A percentile compares a stretch with the other conserved stretches of the same genome.
Evolutionary conservation across 2,329 filamentous ascomycete species (phyloP).

Genomic region (Fusarium sp.): DNA sequence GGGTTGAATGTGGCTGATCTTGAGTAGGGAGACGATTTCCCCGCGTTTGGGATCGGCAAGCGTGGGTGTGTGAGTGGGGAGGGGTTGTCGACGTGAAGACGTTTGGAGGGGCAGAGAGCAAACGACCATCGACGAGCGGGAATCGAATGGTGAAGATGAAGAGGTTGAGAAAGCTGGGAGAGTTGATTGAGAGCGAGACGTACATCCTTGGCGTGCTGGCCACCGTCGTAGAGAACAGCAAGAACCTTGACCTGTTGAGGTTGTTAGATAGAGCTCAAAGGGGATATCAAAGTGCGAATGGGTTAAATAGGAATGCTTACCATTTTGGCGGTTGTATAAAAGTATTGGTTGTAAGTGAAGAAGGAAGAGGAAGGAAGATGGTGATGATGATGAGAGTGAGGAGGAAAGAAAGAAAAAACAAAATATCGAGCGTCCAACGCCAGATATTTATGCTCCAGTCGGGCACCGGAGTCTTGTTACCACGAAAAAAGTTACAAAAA

Average conservation of each 20-base stretch:
- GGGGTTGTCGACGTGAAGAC: constrained; percentile 15
- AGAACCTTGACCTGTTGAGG: constrained; percentile 88
- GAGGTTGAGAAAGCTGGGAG: neutral
- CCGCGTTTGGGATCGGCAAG: constrained; percentile 46
- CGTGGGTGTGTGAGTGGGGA: constrained; percentile 29
- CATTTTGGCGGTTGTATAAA: constrained; percentile 44
- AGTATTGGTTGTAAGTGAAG: constrained; percentile 28
- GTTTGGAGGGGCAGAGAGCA: constrained; percentile 15
- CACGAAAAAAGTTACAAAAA: constrained; percentile 6
- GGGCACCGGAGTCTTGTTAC: constrained; percentile 29
- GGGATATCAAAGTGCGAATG: constrained; percentile 1
- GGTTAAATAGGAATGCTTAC: constrained; percentile 30
- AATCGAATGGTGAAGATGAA: constrained; percentile 6
- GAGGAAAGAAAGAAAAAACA: constrained; percentile 17
- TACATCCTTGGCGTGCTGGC: constrained; percentile 88
- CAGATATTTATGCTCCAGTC: constrained; percentile 44
- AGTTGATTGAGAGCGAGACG: constrained; percentile 41
- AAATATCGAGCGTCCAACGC: constrained; percentile 29
- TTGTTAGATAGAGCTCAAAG: constrained; percentile 36
- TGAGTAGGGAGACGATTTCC: constrained; percentile 38
- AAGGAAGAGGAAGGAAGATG: constrained; percentile 28
- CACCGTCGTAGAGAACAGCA: constrained; percentile 92
- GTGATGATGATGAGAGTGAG: constrained; percentile 37
- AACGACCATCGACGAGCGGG: constrained; percentile 19
- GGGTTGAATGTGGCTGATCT: constrained; percentile 40